A percentile compares a stretch with the other conserved stretches of the same genome.
phyloP scores from a whole-genome alignment of 768 basidiomycete genomes.

The Rubroboletus pulcherrimus region DNA sequence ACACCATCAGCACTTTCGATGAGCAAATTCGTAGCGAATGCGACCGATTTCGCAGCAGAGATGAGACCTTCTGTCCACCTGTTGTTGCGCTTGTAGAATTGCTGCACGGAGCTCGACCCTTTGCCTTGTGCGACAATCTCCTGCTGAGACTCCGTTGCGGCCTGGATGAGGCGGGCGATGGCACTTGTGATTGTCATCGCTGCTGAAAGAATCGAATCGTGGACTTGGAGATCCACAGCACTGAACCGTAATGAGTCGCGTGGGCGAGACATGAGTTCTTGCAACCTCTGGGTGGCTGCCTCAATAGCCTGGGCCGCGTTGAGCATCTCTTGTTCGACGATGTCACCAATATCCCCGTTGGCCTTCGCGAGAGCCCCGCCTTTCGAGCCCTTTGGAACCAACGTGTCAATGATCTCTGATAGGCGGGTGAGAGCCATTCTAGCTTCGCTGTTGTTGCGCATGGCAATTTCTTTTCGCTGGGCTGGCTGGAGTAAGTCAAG shows the following conservation, averaged over 20 bases:
- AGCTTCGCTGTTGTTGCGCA: constrained; percentile 84
- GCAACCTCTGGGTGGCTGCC: constrained; percentile 82
- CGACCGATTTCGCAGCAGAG: constrained; percentile 96
- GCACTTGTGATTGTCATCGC: constrained; percentile 95
- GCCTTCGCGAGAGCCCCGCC: constrained; percentile 64
- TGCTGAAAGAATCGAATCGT: constrained; percentile 93
- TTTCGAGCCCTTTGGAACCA: constrained; percentile 82
- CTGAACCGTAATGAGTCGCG: constrained; percentile 84
- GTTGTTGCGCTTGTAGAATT: constrained; percentile 99
- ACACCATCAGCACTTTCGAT: constrained; percentile 99
- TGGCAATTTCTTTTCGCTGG: constrained; percentile 81
- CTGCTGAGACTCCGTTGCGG: constrained; percentile 96
- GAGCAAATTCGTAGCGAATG: constrained; percentile 90
- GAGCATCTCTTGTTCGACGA: constrained; percentile 96
- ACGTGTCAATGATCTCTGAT: constrained; percentile 79
- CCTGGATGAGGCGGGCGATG: constrained; percentile 90
- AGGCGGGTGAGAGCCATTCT: constrained; percentile 80
- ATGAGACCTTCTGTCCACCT: constrained; percentile 99
- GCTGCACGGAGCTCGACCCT: constrained; percentile 87
- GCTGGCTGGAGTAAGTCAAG: constrained; percentile 71
- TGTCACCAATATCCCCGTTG: constrained; percentile 91
- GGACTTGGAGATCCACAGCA: constrained; percentile 91
- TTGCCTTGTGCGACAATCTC: constrained; percentile 96
- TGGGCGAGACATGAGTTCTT: constrained; percentile 88
- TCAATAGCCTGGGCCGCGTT: constrained; percentile 93